Conservation (phyloP, 495 filamentous ascomycete species). For the Hypoxylon lenormandii region DNA sequence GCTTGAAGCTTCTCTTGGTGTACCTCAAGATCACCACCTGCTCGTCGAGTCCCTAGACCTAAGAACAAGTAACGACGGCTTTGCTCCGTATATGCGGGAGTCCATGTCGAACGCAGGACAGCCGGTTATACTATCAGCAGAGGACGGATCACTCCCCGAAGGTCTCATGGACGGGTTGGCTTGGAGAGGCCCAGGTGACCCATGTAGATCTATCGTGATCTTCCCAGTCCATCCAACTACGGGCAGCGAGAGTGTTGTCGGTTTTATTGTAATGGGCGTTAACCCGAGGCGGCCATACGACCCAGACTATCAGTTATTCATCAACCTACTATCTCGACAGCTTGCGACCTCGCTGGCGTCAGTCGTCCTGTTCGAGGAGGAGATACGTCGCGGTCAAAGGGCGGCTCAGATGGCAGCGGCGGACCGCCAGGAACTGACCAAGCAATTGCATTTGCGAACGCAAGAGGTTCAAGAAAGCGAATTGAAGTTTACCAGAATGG, state of each 20-base stretch:
- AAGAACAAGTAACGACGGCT: conserved; percentile 70
- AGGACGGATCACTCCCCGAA: conserved; percentile 68
- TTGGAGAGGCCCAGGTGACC: conserved; percentile 73
- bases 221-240: conserved; percentile 78
- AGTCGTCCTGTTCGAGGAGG: conserved; percentile 78
- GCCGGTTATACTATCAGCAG: conserved; percentile 69
- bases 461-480: conserved; percentile 77
- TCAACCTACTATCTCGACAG: conserved; percentile 75
- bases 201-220: conserved; percentile 72
- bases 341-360: conserved; percentile 77
- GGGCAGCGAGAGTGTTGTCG: conserved; percentile 69
- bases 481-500: conserved; percentile 78
- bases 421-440: conserved; percentile 73
- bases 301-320: conserved; percentile 75
- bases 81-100: conserved; percentile 73
- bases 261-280: conserved; percentile 75
- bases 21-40: conserved; percentile 68
- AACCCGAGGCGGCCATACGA: conserved; percentile 78
- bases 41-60: conserved; percentile 69
- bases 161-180: conserved; percentile 70
- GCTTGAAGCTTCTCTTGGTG: conserved; percentile 72
- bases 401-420: conserved; percentile 74
- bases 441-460: conserved; percentile 73
- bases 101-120: conserved; percentile 68
- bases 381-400: conserved; percentile 73